These are phyloP conservation scores for Afroboletus lepidellus DNA, from an alignment of 1,284 basidiomycete species.

Conservation along the genomic window DNA sequence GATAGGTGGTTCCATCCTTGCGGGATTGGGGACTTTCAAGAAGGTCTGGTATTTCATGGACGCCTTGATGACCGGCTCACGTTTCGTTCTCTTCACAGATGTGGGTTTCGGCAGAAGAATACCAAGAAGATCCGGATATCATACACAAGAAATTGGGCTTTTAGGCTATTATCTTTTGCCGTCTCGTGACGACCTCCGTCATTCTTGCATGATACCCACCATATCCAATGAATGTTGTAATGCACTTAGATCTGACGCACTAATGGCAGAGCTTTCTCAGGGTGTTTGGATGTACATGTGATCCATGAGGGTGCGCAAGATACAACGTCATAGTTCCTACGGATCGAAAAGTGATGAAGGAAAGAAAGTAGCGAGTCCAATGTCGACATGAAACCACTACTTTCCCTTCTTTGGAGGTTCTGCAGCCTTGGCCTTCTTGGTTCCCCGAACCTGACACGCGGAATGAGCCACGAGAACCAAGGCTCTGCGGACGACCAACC, in stretches of 20 bases:
- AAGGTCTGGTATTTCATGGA: slow-evolving; percentile 60
- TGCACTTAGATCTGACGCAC: slow-evolving; percentile 28
- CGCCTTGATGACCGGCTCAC: slow-evolving; percentile 9
- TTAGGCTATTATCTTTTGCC: slow-evolving; percentile 32
- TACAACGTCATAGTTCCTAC: slow-evolving; percentile 35
- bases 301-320: slow-evolving; percentile 39
- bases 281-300: slow-evolving; percentile 43
- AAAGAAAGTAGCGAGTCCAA: slow-evolving; percentile 27
- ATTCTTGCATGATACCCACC: slow-evolving; percentile 32
- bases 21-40: slow-evolving; percentile 95
- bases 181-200: slow-evolving; percentile 8
- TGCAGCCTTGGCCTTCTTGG: slow-evolving; percentile 90
- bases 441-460: slow-evolving; percentile 74
- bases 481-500: slow-evolving; percentile 44
- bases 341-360: slow-evolving; percentile 40
- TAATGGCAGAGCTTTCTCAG: slow-evolving; percentile 37
- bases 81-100: slow-evolving; percentile 53
- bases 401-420: slow-evolving; percentile 88
- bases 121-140: slow-evolving; percentile 98
- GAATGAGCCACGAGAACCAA: slow-evolving; percentile 7
- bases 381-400: slow-evolving; percentile 39
- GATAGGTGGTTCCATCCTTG: slow-evolving; percentile 97
- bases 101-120: slow-evolving; percentile 99
- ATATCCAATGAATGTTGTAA: slow-evolving; percentile 33
- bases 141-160: slow-evolving; percentile 92